Evolutionary conservation across 2,329 filamentous ascomycete genomes (phyloP).

Genomic region (Ascochyta rabiei): DNA sequence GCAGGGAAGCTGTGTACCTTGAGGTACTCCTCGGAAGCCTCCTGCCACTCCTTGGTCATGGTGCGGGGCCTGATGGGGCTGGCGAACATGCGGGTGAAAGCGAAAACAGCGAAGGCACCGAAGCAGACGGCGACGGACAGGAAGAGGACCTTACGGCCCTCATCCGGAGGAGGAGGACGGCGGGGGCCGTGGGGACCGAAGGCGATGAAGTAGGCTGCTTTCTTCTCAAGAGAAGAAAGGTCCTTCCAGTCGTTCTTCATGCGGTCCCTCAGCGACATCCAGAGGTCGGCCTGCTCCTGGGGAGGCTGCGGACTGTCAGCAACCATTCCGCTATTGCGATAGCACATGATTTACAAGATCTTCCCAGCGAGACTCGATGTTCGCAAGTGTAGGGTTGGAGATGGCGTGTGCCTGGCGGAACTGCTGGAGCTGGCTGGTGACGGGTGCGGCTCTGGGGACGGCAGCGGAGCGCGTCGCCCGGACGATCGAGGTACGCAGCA

Average conservation of each 20-base stretch:
- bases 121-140: slow-evolving; percentile 73
- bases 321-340: neutral
- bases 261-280: slow-evolving; percentile 97
- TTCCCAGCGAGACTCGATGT: slow-evolving; percentile 99
- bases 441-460: slow-evolving; percentile 41
- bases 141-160: slow-evolving; percentile 77
- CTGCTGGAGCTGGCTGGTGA: slow-evolving; percentile 56
- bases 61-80: slow-evolving; percentile 70
- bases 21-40: slow-evolving; percentile 91
- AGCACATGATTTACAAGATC: slow-evolving; percentile 58
- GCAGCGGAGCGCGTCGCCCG: slow-evolving; percentile 46
- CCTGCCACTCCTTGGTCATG: slow-evolving; percentile 97
- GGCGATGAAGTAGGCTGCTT: slow-evolving; percentile 99
- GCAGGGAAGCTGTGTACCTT: slow-evolving; percentile 66
- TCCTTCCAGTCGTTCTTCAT: slow-evolving; percentile 99
- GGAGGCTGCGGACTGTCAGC: slow-evolving; percentile 57
- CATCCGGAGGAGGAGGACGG: slow-evolving; percentile 79
- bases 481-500: slow-evolving; percentile 50
- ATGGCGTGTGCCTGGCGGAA: slow-evolving; percentile 82
- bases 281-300: slow-evolving; percentile 98
- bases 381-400: slow-evolving; percentile 94
- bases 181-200: slow-evolving; percentile 97
- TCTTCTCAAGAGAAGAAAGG: slow-evolving; percentile 96
- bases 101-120: slow-evolving; percentile 74
- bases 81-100: slow-evolving; percentile 72